Percentiles rank a stretch among this genome's conserved stretches.
phyloP scores from a whole-genome alignment of 352 stramenopile species.

The Pythium phragmiticola region DNA sequence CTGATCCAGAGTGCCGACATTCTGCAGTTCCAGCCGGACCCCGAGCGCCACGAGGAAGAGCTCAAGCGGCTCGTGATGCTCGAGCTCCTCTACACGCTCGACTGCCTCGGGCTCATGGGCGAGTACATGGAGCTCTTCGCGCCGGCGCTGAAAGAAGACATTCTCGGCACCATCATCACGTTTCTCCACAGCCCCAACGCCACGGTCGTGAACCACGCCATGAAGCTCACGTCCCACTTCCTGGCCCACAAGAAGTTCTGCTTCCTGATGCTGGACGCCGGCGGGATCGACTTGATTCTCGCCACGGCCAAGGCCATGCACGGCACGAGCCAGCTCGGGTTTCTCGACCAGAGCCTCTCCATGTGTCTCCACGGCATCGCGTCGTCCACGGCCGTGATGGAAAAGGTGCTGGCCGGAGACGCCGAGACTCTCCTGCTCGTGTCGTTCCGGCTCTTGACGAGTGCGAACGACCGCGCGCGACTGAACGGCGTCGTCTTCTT shows the following conservation, averaged over 20 bases:
- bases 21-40: conserved; percentile 29
- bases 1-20: conserved; percentile 4
- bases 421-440: conserved; percentile 57
- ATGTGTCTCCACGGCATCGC: conserved; percentile 87
- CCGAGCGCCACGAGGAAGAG: conserved; percentile 70
- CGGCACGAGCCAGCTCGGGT: conserved; percentile 46
- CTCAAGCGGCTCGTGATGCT: conserved; percentile 79
- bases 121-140: conserved; percentile 86
- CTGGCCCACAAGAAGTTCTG: conserved; percentile 85
- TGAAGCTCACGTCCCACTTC: conserved; percentile 86
- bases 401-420: conserved; percentile 63
- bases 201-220: conserved; percentile 71
- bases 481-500: conserved; percentile 88
- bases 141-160: conserved; percentile 80
- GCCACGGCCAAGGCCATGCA: conserved; percentile 57
- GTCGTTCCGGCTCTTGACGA: conserved; percentile 65
- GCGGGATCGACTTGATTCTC: conserved; percentile 74
- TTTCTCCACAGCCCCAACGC: conserved; percentile 85
- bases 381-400: conserved; percentile 75
- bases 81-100: conserved; percentile 78
- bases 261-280: conserved; percentile 71
- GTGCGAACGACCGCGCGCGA: conserved; percentile 72
- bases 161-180: conserved; percentile 77
- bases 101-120: conserved; percentile 81
- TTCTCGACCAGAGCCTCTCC: conserved; percentile 73